Base-by-base conservation (phyloP, 2,329 filamentous ascomycete species). In the Canariomyces notabilis region DNA sequence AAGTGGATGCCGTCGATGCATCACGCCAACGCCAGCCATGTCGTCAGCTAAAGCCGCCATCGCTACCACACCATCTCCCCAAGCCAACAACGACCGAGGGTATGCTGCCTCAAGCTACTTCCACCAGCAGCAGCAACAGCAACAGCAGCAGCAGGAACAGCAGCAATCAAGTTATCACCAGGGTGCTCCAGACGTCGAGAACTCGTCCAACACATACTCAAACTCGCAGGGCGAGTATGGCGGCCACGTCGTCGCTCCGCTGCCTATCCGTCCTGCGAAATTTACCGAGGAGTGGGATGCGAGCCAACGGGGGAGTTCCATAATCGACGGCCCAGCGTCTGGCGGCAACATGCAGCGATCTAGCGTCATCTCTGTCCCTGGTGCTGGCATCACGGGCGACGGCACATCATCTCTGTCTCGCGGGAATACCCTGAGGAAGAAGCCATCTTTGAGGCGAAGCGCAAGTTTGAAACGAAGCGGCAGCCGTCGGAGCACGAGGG, bases 341-440 rank as follows among this genome's bases (percentile, higher is more conserved):
- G 36, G 42, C 42, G 53, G 48, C 55, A 58, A 52, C 20, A 54
- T 46, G 43, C 48, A 50, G 4, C 39, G 48, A n/a, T 22, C 43
- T 2, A 29, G 26, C 26, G 26, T 29, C 26, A 33, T 44, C 20
- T 34, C 75, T 46, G 79, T 75, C 57, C 76, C 69, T 61, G 59
- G 73, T 59, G 61, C 76, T 65, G 68, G 76, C 48, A 67, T 69
- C 33, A 65, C 65, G 37, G 61, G 56, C 31, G 58, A 64, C 36
- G 63, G 60, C 38, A 36, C 54, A 39, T 63, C 65, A 37, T 61
- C 68, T 33, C 65, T 76, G 21, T 67, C 69, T 40, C 67, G 76
- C 34, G 68, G 69, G 39, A 87, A 88, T 49, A 96, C 90, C 0
- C 74, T 97, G 57, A 93, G 88, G 73, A 97, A 97, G 75, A 93